Percentiles rank a stretch among this genome's conserved stretches.
Conservation (phyloP, 768 basidiomycete genomes). For the Xerocomus brunneocitrinus region DNA sequence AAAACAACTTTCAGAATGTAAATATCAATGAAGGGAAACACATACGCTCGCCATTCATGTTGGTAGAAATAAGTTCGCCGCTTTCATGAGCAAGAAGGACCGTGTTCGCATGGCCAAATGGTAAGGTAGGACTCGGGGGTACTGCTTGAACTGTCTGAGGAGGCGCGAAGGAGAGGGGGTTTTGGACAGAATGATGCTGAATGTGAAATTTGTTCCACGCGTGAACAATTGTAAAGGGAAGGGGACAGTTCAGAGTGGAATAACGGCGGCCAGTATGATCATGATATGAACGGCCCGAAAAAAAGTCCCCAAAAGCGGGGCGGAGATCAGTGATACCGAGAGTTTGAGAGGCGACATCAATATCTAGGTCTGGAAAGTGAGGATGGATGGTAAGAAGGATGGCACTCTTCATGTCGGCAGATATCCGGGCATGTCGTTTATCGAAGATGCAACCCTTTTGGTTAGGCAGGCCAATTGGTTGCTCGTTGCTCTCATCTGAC, state of each 20-base stretch:
- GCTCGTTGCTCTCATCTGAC: too few relatives aligned
- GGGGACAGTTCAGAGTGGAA: not conserved
- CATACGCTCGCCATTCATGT: too few relatives aligned
- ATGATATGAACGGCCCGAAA: not conserved
- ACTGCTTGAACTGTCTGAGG: slow-evolving; percentile 9
- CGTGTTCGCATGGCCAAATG: slow-evolving; percentile 3
- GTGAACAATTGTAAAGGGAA: slow-evolving; percentile 2
- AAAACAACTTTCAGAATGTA: too few relatives aligned
- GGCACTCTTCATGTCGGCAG: too few relatives aligned
- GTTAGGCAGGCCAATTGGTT: too few relatives aligned
- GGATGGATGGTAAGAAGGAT: not conserved
- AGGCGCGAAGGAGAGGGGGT: not conserved
- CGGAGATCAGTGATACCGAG: slow-evolving; percentile 4
- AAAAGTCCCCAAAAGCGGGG: slow-evolving; percentile 5
- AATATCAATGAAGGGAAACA: too few relatives aligned
- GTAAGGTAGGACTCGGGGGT: not conserved
- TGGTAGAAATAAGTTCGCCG: not conserved
- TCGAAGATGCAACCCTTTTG: too few relatives aligned
- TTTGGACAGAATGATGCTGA: slow-evolving; percentile 2
- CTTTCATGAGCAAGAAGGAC: slow-evolving; percentile 6
- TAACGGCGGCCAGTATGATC: not conserved
- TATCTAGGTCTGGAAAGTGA: slow-evolving; percentile 1
- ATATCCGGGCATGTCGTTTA: too few relatives aligned
- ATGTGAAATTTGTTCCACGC: slow-evolving; percentile 7
- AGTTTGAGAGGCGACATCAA: not conserved